phyloP scores from a whole-genome alignment of 345 rosid genomes.

The Crucihimalaya himalaica region DNA sequence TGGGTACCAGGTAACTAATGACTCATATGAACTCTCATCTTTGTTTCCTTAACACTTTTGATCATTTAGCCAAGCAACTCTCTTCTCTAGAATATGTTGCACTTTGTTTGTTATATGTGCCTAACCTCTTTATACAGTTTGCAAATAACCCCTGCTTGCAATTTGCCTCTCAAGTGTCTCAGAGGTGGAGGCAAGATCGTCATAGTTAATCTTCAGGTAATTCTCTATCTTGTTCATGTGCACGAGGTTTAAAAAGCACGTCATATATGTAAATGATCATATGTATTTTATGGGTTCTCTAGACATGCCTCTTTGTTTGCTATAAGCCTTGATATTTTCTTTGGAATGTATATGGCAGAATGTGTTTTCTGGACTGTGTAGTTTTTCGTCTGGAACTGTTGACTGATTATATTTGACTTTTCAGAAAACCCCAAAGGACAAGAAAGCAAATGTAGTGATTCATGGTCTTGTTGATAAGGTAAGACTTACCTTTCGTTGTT shows the following conservation, averaged over 20 bases:
- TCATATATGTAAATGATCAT: background rate
- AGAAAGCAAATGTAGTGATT: constrained; percentile 88
- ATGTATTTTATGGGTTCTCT: background rate
- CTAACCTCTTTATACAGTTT: constrained; percentile 58
- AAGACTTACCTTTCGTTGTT: constrained; percentile 14
- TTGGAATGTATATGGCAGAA: background rate
- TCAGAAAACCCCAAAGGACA: constrained; percentile 98
- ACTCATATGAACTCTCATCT: constrained; percentile 15
- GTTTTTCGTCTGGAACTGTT: background rate
- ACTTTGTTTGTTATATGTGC: constrained; percentile 2
- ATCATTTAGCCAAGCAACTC: background rate
- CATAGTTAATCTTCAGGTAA: constrained; percentile 95
- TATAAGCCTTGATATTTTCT: background rate
- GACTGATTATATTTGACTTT: constrained; percentile 26
- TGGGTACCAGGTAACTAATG: constrained; percentile 80
- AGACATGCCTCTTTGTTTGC: background rate
- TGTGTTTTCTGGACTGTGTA: background rate
- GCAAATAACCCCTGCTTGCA: constrained; percentile 99
- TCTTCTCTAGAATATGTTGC: background rate
- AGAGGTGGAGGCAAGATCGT: constrained; percentile 90
- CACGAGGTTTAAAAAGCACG: background rate
- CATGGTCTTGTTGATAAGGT: constrained; percentile 95
- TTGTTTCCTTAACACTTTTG: background rate
- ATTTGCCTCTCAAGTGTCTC: constrained; percentile 89
- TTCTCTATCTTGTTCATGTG: background rate